phyloP scores from a whole-genome alignment of 768 basidiomycete genomes.

The Tricholoma hemisulphureum region DNA sequence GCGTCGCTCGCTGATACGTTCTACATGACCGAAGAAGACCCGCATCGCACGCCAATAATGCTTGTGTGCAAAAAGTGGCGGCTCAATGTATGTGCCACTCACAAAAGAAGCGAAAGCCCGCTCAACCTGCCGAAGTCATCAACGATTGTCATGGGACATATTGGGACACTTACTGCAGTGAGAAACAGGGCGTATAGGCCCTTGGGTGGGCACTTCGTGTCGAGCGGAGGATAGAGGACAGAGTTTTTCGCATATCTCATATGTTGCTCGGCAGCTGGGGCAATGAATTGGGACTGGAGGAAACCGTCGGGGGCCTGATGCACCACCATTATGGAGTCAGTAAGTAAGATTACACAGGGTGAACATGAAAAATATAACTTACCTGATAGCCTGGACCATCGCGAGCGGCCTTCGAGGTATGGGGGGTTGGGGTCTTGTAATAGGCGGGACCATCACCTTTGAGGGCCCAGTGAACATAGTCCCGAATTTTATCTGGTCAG shows the following conservation, averaged over 20 bases:
- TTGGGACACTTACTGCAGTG: slow-evolving; percentile 3
- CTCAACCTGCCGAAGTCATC: not conserved
- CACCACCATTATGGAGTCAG: not conserved
- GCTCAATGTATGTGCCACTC: not conserved
- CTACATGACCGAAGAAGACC: not conserved
- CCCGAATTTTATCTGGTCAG: not conserved
- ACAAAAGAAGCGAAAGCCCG: not conserved
- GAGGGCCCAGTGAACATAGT: slow-evolving; percentile 10
- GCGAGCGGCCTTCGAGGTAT: not conserved
- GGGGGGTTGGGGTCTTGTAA: slow-evolving; percentile 11
- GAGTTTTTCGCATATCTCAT: slow-evolving; percentile 8
- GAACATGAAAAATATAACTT: slow-evolving; percentile 3
- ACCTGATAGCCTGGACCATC: slow-evolving; percentile 1
- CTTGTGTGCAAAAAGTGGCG: not conserved
- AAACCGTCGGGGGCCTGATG: slow-evolving; percentile 10
- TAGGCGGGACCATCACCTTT: slow-evolving; percentile 12
- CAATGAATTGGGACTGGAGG: slow-evolving; percentile 7
- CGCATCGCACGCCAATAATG: no score
- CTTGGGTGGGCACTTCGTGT: slow-evolving; percentile 7
- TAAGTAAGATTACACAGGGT: not conserved
- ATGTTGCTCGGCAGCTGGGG: slow-evolving; percentile 3
- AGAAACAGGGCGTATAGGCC: slow-evolving; percentile 8
- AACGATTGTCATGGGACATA: not conserved
- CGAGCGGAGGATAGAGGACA: not conserved
- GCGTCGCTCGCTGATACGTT: slow-evolving; percentile 5